These are phyloP conservation scores for Fusarium staphyleae DNA, from an alignment of 2,329 filamentous ascomycete species.

Conservation along the genomic window DNA sequence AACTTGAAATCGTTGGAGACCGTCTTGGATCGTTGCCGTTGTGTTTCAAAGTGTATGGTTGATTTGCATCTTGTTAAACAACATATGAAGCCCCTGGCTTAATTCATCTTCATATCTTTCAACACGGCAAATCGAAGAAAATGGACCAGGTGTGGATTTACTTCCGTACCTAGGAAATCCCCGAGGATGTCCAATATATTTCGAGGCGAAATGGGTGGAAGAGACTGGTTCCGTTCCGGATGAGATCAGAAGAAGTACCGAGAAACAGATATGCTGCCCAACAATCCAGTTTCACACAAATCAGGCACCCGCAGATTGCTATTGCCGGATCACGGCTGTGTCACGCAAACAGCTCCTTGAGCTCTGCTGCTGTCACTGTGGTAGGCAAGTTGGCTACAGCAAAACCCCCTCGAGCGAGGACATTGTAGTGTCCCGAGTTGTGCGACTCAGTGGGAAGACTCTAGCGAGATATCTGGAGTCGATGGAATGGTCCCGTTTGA, in stretches of 20 bases:
- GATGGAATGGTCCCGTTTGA: neutral
- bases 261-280: slow-evolving; percentile 12
- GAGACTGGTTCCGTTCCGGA: neutral
- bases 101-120: too few relatives aligned
- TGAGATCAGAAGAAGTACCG: neutral
- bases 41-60: neutral
- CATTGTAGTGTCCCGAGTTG: slow-evolving; percentile 19
- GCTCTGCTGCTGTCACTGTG: slow-evolving; percentile 5
- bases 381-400: slow-evolving; percentile 13
- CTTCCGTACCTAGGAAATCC: neutral
- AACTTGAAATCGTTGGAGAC: slow-evolving; percentile 10
- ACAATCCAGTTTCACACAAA: slow-evolving; percentile 12
- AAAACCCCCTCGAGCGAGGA: slow-evolving; percentile 21
- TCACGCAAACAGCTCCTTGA: slow-evolving; percentile 33
- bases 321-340: slow-evolving; percentile 20
- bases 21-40: slow-evolving; percentile 3
- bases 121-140: too few relatives aligned
- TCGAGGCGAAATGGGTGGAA: neutral
- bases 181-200: neutral
- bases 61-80: neutral
- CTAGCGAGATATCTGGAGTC: slow-evolving; percentile 33
- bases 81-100: neutral
- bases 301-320: slow-evolving; percentile 17
- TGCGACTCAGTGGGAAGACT: slow-evolving; percentile 19
- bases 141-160: too few relatives aligned